A percentile compares a stretch with the other conserved stretches of the same genome.
These are phyloP conservation scores for Cercospora zeae-maydis DNA, from an alignment of 2,329 filamentous ascomycete genomes.

Conservation along the genomic window DNA sequence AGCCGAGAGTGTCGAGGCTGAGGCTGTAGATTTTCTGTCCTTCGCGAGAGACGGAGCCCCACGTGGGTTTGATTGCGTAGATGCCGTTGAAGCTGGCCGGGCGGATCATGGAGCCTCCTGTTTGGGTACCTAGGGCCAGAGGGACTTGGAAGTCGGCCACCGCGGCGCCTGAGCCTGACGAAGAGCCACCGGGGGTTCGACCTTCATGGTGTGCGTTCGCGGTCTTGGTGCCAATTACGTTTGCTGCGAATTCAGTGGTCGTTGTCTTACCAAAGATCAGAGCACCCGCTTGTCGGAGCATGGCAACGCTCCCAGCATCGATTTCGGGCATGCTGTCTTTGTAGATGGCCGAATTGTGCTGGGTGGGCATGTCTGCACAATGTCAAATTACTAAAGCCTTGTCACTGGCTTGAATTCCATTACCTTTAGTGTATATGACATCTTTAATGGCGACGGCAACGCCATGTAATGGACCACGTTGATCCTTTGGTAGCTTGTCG, in stretches of 20 bases:
- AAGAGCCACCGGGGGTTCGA: constrained; percentile 64
- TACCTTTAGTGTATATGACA: constrained; percentile 56
- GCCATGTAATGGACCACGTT: constrained; percentile 56
- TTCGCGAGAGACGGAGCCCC: constrained; percentile 60
- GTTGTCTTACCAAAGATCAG: constrained; percentile 59
- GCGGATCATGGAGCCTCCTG: constrained; percentile 60
- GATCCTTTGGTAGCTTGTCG: constrained; percentile 47
- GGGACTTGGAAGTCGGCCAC: constrained; percentile 64
- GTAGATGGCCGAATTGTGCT: constrained; percentile 56
- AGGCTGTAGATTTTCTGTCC: constrained; percentile 58
- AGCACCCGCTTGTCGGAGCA: constrained; percentile 54
- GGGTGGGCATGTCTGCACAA: constrained; percentile 54
- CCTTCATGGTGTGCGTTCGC: constrained; percentile 54
- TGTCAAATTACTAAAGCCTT: background rate
- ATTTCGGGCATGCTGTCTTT: constrained; percentile 42
- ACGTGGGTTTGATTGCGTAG: constrained; percentile 64
- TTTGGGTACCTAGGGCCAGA: constrained; percentile 62
- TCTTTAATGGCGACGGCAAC: constrained; percentile 60
- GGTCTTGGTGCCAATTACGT: constrained; percentile 50
- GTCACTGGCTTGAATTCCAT: background rate
- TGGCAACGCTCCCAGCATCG: constrained; percentile 53
- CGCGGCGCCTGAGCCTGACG: constrained; percentile 62
- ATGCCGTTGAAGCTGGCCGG: constrained; percentile 64
- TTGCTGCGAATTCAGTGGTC: constrained; percentile 63
- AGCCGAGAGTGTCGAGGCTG: constrained; percentile 60